These are phyloP conservation scores for Misopates orontium DNA, from an alignment of 257 asterid species.

Conservation along the genomic window DNA sequence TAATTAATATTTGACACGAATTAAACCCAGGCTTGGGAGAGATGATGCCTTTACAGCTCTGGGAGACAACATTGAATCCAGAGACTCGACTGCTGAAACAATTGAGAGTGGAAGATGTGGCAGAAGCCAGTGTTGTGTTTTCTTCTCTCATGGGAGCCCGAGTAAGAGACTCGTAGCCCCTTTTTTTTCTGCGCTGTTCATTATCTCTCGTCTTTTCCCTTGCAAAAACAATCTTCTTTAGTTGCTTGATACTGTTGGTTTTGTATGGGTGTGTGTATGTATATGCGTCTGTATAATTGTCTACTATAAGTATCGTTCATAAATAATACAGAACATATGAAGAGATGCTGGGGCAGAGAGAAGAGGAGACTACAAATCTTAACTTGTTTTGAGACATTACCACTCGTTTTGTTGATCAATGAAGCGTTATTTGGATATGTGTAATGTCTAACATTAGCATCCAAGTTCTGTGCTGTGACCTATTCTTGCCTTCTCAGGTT, in stretches of 20 bases:
- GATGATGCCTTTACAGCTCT: constrained; percentile 99
- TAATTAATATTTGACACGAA: constrained; percentile 18
- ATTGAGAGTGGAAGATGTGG: constrained; percentile 80
- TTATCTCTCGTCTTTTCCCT: too few relatives aligned
- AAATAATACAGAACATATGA: too few relatives aligned
- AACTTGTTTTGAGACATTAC: too few relatives aligned
- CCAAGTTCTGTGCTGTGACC: constrained; percentile 17
- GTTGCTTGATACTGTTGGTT: too few relatives aligned
- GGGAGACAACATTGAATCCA: constrained; percentile 97
- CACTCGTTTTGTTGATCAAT: too few relatives aligned
- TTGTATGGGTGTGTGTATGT: too few relatives aligned
- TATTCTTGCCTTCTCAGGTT: constrained; percentile 52
- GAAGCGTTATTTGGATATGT: background rate
- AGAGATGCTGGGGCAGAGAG: too few relatives aligned
- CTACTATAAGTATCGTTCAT: too few relatives aligned
- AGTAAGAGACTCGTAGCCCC: constrained; percentile 43
- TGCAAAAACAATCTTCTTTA: too few relatives aligned
- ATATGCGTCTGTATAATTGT: too few relatives aligned
- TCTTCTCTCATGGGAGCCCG: constrained; percentile 97
- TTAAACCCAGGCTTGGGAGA: constrained; percentile 85
- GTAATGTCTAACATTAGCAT: background rate
- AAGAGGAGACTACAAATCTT: too few relatives aligned
- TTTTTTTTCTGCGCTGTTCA: constrained; percentile 1
- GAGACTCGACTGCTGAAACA: constrained; percentile 79
- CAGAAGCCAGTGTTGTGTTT: constrained; percentile 78